Base-by-base conservation (phyloP, 2,329 filamentous ascomycete genomes). In the Sporothrix dimorphospora region DNA sequence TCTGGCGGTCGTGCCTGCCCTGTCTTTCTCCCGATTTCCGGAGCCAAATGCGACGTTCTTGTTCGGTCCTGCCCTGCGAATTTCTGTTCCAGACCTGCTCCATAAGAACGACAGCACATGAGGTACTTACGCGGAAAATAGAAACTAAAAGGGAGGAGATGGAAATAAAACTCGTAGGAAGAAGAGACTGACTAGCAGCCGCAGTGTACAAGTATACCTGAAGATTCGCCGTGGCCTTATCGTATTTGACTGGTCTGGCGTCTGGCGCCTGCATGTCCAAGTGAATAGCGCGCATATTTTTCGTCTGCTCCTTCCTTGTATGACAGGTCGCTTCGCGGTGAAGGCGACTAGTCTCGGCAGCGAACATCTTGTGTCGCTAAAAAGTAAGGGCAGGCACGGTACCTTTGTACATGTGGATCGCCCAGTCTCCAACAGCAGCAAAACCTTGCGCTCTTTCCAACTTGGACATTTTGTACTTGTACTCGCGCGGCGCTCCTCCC, bases 21-120 rank as follows among this genome's bases (percentile, higher is more conserved):
- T 51, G 53, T 57, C 40, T 24, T 66, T 19, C 61, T 45, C 24
- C 21, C 59, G 34, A 61, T 14, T 14, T 40, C 14, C 57, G 53
- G 53, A 34, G 27, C 49, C 27, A 38, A 34, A 34, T 38, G 30
- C 24, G 27, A 59, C 53, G 21, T 24, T 53, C 27, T 59, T 30
- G 24, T 65, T 65, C 40, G 40, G 30, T 47, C 21, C 61, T 65
- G 61, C 61, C 61, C 40, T 65, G 16, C 61, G 24, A 65, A 47
- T 27, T 8, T 16, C 14, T 30, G 61, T 47, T 47, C 14, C 38
- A 47, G 40, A 30, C 40, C 14, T 65, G 61, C 42, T 65, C n/a
- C 38, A 24, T 65, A 65, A 30, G 16, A 55, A 12, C 2, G 11
- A 16, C 11, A 30, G 24, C 11, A 14, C 51, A 55, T 11, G 51